These are phyloP conservation scores for Fusarium pininemorale DNA, from an alignment of 2,329 filamentous ascomycete genomes.

Conservation along the genomic window DNA sequence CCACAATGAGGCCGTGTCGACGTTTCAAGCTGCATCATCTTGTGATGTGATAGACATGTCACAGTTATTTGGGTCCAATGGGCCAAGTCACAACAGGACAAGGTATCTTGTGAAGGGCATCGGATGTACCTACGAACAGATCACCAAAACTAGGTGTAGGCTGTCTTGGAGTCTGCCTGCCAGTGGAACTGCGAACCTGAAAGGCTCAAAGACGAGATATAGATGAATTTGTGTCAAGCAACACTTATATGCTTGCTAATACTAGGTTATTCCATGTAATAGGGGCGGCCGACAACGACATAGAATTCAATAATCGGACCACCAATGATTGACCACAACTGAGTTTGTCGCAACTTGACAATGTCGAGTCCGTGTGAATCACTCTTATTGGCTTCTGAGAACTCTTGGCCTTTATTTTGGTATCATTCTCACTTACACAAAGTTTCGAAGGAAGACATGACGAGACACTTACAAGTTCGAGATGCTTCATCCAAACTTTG, in stretches of 20 bases:
- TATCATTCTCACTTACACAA: not conserved
- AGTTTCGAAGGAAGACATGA: not conserved
- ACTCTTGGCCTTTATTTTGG: not conserved
- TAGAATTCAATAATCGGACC: not conserved
- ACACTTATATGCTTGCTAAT: not conserved
- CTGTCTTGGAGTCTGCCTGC: too few relatives aligned
- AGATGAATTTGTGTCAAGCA: not conserved
- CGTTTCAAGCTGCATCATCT: slow-evolving; percentile 6
- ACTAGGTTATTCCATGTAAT: not conserved
- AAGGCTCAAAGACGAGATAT: too few relatives aligned
- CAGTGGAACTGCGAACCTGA: not conserved
- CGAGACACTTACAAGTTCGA: not conserved
- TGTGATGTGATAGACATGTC: not conserved
- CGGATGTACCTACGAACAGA: not conserved
- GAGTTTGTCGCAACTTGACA: not conserved
- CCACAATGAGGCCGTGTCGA: not conserved
- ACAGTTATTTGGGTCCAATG: not conserved
- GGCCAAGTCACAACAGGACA: not conserved
- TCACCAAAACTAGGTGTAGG: not conserved
- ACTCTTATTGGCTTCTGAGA: not conserved
- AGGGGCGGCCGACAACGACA: not conserved
- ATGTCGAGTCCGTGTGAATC: not conserved
- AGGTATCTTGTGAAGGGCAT: not conserved
- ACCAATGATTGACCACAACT: not conserved
- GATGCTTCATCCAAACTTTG: not conserved